Evolutionary conservation across 192 early-diverging fungal species (phyloP), one percentile per base, ranked within the genome.

Genomic region (Gryganskiella cystojenkinii): DNA sequence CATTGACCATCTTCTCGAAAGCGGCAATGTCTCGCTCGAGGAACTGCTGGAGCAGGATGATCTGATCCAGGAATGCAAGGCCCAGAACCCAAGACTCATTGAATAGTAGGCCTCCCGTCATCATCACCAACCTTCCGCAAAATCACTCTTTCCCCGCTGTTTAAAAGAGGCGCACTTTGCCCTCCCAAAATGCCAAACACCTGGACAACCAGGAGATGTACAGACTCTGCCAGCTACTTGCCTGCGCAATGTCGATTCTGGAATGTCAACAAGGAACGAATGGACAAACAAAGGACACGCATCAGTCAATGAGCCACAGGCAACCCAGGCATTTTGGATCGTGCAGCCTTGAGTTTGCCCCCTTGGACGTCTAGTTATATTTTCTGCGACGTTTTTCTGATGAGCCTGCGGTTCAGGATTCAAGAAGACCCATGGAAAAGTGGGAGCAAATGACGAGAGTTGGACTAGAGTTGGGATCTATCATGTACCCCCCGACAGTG

Each of bases 11-110:
- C 84, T 98, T 71, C 89, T 99, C 37, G 96, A 98, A 45, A 94
- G 94, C 65, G 94, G 94, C 59, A 94, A 94, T 72, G 76, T 95
- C 57, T 93, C 93, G 19, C 86, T 98, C 34, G 94, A 96, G 49
- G 96, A 98, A 67, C 80, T 98, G 24, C 85, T 99, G 45, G 92
- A 96, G 73, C 95, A 98, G 64, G 90, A 94, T 65, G 96, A 95
- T 83, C 84, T 99, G 58, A 82, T 98, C 55, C 96, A 98, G 83
- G 96, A 99, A 88, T 90, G 93, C 74, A 96, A 97, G 79, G 88
- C 90, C 43, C 93, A 96, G 53, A 97, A 96, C 82, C 85, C 92
- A 43, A 95, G 93, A 81, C 88, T 99, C 20, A 84, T 99, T 56
- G 90, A 95, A 79, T 96, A 85, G 88, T 93, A 89, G 14, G 51